Evolutionary conservation across 2,329 filamentous ascomycete genomes (phyloP), one percentile per base, ranked within the genome.

Genomic region (Fusarium avenaceum): DNA sequence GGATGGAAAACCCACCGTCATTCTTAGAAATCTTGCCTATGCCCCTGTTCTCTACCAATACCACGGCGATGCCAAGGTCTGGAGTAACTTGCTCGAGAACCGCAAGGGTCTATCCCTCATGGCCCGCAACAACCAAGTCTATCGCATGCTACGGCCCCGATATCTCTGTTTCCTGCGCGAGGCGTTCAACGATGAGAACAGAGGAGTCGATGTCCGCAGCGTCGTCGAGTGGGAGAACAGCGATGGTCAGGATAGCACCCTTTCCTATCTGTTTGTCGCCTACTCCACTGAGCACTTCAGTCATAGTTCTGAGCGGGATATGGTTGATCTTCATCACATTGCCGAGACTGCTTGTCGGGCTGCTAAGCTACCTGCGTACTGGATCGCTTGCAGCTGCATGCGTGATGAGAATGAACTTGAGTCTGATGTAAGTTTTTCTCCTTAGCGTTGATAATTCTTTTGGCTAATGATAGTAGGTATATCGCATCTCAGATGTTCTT

Each of bases 361-460:
- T 28, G 69, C 72, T 11, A 71, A 72, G 57, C 44, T 74, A 11
- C 65, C 71, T 10, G 71, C 72, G 2, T 74, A 74, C 39, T 74
- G 72, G 72, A 67, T 74, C 13, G 59, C 72, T 7, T 73, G 72
- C 32, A 72, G 71, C 24, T 79, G 47, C 10, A 74, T 74, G 72
- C 59, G 67, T 11, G 72, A 74, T 22, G 55, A 72, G 39, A 43
- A 52, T n/a, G 59, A 74, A 39, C 45, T 74, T 4, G 72, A 74
- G 45, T 64, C 66, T 1, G 72, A 74, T 56, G 72, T 72, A 47
- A 60, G 69, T 69, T 5, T 11, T 33, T 4, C 3, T 13, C 7
- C 7, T 20, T 9, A 9, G 32, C 6, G 9, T 14, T 20, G 2
- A 22, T 19, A 6, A 4, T 33, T 19, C 13, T 15, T 9, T 24